Percentiles rank a stretch among this genome's conserved stretches.
These are phyloP conservation scores for Allantophomopsis lycopodina DNA, from an alignment of 2,329 filamentous ascomycete genomes.

Conservation along the genomic window DNA sequence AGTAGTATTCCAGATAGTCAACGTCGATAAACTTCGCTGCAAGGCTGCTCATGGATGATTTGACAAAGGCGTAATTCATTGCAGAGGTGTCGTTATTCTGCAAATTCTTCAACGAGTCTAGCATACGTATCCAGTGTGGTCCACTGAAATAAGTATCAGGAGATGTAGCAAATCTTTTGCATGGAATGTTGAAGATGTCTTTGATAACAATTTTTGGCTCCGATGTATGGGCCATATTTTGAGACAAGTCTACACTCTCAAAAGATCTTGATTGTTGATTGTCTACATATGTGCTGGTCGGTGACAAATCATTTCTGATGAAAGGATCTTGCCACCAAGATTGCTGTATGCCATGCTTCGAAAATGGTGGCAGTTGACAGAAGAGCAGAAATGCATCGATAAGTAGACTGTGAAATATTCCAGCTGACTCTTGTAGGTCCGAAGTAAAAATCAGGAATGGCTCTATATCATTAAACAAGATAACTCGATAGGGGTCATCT, in stretches of 20 bases:
- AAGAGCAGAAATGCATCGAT: constrained; percentile 61
- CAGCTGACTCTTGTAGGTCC: constrained; percentile 2
- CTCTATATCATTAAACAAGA: constrained; percentile 67
- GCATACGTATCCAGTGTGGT: constrained; percentile 24
- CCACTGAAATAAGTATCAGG: not conserved
- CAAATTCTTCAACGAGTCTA: constrained; percentile 15
- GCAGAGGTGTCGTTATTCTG: constrained; percentile 6
- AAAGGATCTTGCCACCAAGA: constrained; percentile 38
- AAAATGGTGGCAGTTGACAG: constrained; percentile 43
- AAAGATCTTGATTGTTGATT: not conserved
- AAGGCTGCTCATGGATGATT: constrained; percentile 39
- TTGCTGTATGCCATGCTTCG: constrained; percentile 12
- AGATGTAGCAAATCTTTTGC: not conserved
- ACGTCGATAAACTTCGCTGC: constrained; percentile 18
- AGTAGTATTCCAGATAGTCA: constrained; percentile 37
- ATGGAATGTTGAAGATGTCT: not conserved
- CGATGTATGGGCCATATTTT: constrained; percentile 12
- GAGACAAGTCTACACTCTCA: constrained; percentile 1
- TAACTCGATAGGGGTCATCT: constrained; percentile 71
- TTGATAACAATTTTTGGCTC: not conserved
- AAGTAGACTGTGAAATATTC: constrained; percentile 28
- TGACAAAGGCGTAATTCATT: constrained; percentile 26
- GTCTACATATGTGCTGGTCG: too few relatives aligned
- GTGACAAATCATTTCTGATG: constrained; percentile 23
- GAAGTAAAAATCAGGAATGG: constrained; percentile 44